Evolutionary conservation across 331 rosid genomes (phyloP).

Genomic region (Arachis monticola): DNA sequence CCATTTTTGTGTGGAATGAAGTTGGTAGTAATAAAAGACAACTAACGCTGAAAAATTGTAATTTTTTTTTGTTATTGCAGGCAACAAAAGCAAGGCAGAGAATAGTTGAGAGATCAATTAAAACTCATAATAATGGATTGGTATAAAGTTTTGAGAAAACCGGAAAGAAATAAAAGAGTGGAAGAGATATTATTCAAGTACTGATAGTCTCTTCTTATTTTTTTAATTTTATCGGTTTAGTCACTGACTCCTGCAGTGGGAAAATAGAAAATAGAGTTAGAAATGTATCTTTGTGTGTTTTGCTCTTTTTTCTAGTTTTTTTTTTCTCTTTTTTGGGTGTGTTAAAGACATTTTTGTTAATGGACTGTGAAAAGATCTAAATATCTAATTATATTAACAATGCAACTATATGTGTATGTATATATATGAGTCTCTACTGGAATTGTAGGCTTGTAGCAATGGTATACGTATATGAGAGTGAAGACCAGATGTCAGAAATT

Average conservation of each 20-base stretch:
- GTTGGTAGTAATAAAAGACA: neutral
- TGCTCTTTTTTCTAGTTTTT: neutral
- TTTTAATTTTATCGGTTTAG: neutral
- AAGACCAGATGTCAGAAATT: neutral
- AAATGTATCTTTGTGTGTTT: neutral
- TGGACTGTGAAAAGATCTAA: neutral
- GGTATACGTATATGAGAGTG: neutral
- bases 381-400: neutral
- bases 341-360: neutral
- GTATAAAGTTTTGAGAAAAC: conserved; percentile 7
- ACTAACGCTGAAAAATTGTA: neutral
- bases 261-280: neutral
- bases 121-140: conserved; percentile 12
- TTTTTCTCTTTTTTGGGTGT: neutral
- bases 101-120: conserved; percentile 23
- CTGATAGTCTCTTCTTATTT: neutral
- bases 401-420: neutral
- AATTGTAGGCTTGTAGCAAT: neutral
- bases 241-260: neutral
- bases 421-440: neutral
- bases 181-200: neutral
- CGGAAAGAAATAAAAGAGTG: neutral
- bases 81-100: conserved; percentile 58
- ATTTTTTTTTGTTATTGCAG: conserved; percentile 35
- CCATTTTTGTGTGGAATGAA: neutral